Percentiles rank a stretch among this genome's conserved stretches.
These are phyloP conservation scores for Ricinus communis DNA, from an alignment of 345 rosid genomes.

Conservation along the genomic window DNA sequence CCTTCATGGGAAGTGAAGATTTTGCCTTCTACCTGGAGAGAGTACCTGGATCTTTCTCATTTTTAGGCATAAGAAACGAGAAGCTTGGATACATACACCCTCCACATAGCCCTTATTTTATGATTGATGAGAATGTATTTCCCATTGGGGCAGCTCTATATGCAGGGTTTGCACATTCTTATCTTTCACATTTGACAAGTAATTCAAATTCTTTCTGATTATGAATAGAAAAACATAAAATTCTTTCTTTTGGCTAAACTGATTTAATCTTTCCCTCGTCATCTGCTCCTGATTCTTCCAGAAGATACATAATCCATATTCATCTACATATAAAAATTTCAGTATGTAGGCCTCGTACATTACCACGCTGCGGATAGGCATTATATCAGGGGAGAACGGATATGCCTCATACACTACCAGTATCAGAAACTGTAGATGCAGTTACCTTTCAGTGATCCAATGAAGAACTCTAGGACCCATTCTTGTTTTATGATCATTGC, in stretches of 20 bases:
- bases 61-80: slow-evolving; percentile 47
- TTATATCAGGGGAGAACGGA: no score
- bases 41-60: slow-evolving; percentile 47
- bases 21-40: slow-evolving; percentile 51
- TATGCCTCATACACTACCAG: no score
- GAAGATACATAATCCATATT: no score
- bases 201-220: not conserved
- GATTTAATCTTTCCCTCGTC: no score
- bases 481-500: no score
- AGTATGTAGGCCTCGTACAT: no score
- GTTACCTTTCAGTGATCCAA: no score
- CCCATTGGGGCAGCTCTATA: slow-evolving; percentile 55
- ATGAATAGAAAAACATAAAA: not conserved
- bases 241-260: not conserved
- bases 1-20: slow-evolving; percentile 62
- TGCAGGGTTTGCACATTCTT: slow-evolving; percentile 49
- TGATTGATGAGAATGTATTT: slow-evolving; percentile 55
- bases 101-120: slow-evolving; percentile 54
- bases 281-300: no score
- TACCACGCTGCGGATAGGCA: no score
- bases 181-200: slow-evolving; percentile 26
- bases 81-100: slow-evolving; percentile 33
- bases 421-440: no score
- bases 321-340: no score
- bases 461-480: no score